These are phyloP conservation scores for Termitomyces sp. DNA, from an alignment of 768 basidiomycete species.

Conservation along the genomic window DNA sequence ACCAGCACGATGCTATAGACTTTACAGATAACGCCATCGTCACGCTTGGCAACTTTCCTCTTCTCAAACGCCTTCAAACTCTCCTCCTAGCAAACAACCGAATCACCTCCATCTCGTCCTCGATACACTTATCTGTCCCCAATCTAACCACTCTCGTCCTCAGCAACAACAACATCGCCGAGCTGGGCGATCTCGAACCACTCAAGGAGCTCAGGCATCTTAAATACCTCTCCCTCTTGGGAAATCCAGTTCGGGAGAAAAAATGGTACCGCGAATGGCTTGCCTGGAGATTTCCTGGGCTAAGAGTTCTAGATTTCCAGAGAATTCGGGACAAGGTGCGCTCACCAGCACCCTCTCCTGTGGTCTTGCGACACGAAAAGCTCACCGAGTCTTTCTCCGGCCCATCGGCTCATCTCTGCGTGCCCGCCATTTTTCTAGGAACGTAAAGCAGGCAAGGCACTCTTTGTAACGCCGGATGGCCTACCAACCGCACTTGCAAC, in stretches of 20 bases:
- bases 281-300: constrained; percentile 78
- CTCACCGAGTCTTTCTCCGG: constrained; percentile 14
- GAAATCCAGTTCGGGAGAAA: constrained; percentile 84
- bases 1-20: constrained; percentile 93
- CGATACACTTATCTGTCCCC: constrained; percentile 77
- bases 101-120: constrained; percentile 76
- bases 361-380: constrained; percentile 20
- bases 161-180: constrained; percentile 74
- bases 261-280: constrained; percentile 98
- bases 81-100: constrained; percentile 89
- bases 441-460: constrained; percentile 62
- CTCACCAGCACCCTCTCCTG: constrained; percentile 33
- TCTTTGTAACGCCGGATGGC: constrained; percentile 80
- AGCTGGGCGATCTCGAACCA: constrained; percentile 83
- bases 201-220: constrained; percentile 71
- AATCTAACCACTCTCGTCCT: constrained; percentile 81
- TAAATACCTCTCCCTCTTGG: constrained; percentile 71
- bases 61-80: constrained; percentile 78
- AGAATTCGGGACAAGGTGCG: constrained; percentile 92
- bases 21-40: constrained; percentile 88
- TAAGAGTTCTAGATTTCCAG: constrained; percentile 94
- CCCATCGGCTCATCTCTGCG: constrained; percentile 1
- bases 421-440: constrained; percentile 48
- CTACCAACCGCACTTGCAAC: constrained; percentile 78
- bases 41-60: constrained; percentile 78